Evolutionary conservation across 305 asterid species (phyloP), one percentile per base, ranked within the genome.

Genomic region (Fraxinus xanthoxyloides): DNA sequence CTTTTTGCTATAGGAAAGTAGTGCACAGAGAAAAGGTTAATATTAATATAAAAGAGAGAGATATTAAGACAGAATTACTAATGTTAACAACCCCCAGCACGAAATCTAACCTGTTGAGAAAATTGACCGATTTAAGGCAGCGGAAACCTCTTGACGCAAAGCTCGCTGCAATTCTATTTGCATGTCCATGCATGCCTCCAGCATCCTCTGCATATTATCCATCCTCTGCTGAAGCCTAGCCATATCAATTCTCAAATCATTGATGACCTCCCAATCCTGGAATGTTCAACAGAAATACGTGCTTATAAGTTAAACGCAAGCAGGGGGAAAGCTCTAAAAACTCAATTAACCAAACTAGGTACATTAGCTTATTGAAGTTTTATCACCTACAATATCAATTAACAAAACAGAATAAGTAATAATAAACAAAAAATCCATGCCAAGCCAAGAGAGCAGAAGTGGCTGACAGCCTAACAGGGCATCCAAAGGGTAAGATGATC

Each of bases 181-280:
- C 95, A 96, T 92, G 79, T 92, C 97, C 97, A 92, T 90, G 93
- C 95, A 96, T 17, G 96, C 86, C 89, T 94, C 98, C 46, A 96
- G 91, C 97, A 90, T 91, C 78, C 85, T 90, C 85, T 96, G 98
- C 97, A 96, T 91, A 76, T 85, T 83, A 74, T 88, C 87, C 98
- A 96, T 92, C 88, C 91, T 88, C 81, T 90, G 94, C 28, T 90
- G 95, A 88, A 96, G 98, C 88, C 91, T 85, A 56, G 89, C 94
- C 92, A 94, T 89, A 85, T 94, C 97, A 36, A 88, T 80, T 83
- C 95, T 91, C 87, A 94, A 86, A 80, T 92, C 98, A 40, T 87
- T 88, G 86, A 94, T 84, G 69, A 91, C 86, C 63, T 90, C 97
- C 92, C 92, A 94, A 69, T 96, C 97, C 98, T 96, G 87, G n/a